Percentiles rank a stretch among this genome's conserved stretches.
phyloP scores from a whole-genome alignment of 1,139 yeast species.

The Geotrichum histeridarum region DNA sequence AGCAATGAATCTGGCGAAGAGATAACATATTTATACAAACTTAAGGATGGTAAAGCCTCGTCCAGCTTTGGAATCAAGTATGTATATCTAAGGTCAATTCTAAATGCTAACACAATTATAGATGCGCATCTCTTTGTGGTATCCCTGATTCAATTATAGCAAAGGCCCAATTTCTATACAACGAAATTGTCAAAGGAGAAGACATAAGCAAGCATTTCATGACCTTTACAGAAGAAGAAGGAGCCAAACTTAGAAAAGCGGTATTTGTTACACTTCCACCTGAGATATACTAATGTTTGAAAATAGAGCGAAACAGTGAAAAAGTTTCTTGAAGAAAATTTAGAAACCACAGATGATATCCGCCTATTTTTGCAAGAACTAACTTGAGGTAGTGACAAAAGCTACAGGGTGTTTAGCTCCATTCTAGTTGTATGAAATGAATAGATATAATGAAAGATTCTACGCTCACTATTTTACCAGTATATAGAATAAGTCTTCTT shows the following conservation, averaged over 20 bases:
- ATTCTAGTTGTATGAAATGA: no score
- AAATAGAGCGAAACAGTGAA: slow-evolving; percentile 15
- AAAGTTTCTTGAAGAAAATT: slow-evolving; percentile 19
- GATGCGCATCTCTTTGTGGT: slow-evolving; percentile 28
- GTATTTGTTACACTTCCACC: slow-evolving; percentile 9
- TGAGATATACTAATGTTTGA: not conserved
- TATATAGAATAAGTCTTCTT: no score
- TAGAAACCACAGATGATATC: slow-evolving; percentile 7
- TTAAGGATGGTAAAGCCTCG: slow-evolving; percentile 23
- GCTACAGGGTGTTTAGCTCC: no score
- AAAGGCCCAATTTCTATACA: slow-evolving; percentile 24
- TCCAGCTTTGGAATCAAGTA: slow-evolving; percentile 26
- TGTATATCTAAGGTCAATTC: not conserved
- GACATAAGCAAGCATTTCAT: slow-evolving; percentile 22
- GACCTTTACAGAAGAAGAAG: slow-evolving; percentile 20
- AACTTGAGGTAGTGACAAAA: not conserved
- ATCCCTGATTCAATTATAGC: slow-evolving; percentile 22
- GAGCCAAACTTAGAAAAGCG: slow-evolving; percentile 21
- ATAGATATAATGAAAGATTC: no score
- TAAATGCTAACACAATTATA: slow-evolving; percentile 6
- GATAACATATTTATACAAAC: slow-evolving; percentile 24
- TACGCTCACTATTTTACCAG: no score
- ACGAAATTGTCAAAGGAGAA: slow-evolving; percentile 23
- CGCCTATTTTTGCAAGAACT: not conserved
- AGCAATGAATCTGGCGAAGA: slow-evolving; percentile 13